Evolutionary conservation across 139 green algal genomes (phyloP).

Genomic region (Prasinococcaceae sp.): DNA sequence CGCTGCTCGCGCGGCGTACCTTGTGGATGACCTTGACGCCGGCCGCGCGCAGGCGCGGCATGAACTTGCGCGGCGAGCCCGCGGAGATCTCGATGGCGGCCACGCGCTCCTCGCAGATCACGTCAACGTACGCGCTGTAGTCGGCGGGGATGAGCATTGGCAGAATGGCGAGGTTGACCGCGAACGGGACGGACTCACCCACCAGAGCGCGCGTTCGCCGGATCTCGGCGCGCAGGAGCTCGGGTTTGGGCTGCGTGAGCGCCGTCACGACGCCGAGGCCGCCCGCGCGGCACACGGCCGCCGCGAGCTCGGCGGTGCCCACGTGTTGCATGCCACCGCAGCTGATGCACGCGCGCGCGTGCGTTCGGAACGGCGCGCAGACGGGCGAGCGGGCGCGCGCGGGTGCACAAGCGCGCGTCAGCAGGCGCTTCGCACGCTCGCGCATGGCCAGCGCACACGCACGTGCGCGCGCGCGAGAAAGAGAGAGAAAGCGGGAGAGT

Average conservation of each 20-base stretch:
- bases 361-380: too few relatives aligned
- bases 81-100: constrained; percentile 9
- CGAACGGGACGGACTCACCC: too few relatives aligned
- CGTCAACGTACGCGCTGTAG: constrained; percentile 5
- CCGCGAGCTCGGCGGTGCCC: background rate
- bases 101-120: constrained; percentile 7
- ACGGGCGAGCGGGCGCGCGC: too few relatives aligned
- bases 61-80: background rate
- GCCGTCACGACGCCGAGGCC: constrained; percentile 9
- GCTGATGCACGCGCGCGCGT: too few relatives aligned
- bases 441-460: too few relatives aligned
- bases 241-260: constrained; percentile 7
- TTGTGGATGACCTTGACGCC: constrained; percentile 9
- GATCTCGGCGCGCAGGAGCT: constrained; percentile 11
- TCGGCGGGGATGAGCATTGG: constrained; percentile 8
- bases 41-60: background rate
- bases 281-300: constrained; percentile 8
- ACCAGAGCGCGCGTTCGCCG: too few relatives aligned
- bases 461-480: too few relatives aligned
- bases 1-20: too few relatives aligned
- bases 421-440: too few relatives aligned
- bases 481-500: too few relatives aligned
- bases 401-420: too few relatives aligned
- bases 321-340: constrained; percentile 14
- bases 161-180: constrained; percentile 12